phyloP scores from a whole-genome alignment of 2,329 filamentous ascomycete genomes.

The Fusarium camptoceras region DNA sequence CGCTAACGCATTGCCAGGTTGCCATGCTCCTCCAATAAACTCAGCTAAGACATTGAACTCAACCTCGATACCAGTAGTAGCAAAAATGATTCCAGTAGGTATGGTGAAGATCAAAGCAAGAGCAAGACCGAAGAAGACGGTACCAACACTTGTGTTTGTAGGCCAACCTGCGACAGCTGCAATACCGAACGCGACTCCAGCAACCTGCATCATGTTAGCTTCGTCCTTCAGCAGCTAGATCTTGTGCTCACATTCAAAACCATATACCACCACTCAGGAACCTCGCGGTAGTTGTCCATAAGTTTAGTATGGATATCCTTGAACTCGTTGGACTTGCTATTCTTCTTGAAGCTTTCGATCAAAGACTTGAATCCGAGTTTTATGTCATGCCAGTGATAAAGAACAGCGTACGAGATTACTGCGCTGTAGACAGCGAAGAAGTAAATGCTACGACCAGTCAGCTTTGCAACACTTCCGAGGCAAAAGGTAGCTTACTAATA shows the following conservation, averaged over 20 bases:
- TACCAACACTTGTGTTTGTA: constrained; percentile 57
- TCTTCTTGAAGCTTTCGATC: constrained; percentile 27
- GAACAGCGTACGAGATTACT: constrained; percentile 52
- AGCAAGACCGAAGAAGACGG: constrained; percentile 58
- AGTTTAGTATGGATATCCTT: constrained; percentile 58
- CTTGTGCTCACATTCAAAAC: constrained; percentile 31
- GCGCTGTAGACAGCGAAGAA: constrained; percentile 48
- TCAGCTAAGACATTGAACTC: constrained; percentile 61
- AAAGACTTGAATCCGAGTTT: constrained; percentile 48
- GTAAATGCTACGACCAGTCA: constrained; percentile 13
- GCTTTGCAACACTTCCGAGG: rapidly evolving
- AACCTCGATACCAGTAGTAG: constrained; percentile 58
- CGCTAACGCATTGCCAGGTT: constrained; percentile 58
- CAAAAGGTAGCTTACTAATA: constrained; percentile 16
- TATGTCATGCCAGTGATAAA: constrained; percentile 52
- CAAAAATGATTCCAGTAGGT: constrained; percentile 58
- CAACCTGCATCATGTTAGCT: constrained; percentile 12
- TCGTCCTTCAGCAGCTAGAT: rapidly evolving
- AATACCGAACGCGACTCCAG: constrained; percentile 52
- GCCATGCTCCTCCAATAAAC: constrained; percentile 59
- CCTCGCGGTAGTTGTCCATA: constrained; percentile 59
- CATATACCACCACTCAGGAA: constrained; percentile 61
- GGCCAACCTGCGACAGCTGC: constrained; percentile 54
- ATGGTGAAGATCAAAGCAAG: constrained; percentile 58
- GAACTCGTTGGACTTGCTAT: constrained; percentile 36